Conservation (phyloP, 345 rosid genomes). For the Cardamine resedifolia region DNA sequence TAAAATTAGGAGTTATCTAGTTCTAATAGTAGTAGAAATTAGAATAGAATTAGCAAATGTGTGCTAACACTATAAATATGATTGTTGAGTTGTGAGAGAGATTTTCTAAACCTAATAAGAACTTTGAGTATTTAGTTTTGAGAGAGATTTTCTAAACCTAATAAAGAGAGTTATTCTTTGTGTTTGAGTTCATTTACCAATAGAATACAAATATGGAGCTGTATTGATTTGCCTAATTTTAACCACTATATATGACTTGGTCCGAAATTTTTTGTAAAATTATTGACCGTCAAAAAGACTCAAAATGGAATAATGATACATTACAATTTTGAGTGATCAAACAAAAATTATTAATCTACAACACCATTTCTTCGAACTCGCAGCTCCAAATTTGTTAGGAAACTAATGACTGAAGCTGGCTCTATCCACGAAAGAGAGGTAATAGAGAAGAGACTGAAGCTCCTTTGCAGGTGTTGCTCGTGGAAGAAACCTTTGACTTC, state of each 20-base stretch:
- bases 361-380: not conserved
- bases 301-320: not conserved
- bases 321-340: not conserved
- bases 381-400: not conserved
- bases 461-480: constrained; percentile 32
- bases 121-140: no score
- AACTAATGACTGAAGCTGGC: constrained; percentile 21
- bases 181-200: no score
- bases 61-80: no score
- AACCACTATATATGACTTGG: not conserved
- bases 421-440: constrained; percentile 25
- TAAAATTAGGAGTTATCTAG: no score
- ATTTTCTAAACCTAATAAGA: no score
- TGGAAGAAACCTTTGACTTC: constrained; percentile 23
- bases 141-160: no score
- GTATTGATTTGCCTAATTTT: not conserved
- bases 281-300: not conserved
- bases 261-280: not conserved
- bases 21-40: no score
- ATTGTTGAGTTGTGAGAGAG: no score
- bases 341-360: not conserved
- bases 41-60: no score
- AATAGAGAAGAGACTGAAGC: constrained; percentile 29
- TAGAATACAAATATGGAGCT: no score
- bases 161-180: no score